Evolutionary conservation across 2,329 filamentous ascomycete genomes (phyloP), one percentile per base, ranked within the genome.

Genomic region (Leptoxyphium fumago): DNA sequence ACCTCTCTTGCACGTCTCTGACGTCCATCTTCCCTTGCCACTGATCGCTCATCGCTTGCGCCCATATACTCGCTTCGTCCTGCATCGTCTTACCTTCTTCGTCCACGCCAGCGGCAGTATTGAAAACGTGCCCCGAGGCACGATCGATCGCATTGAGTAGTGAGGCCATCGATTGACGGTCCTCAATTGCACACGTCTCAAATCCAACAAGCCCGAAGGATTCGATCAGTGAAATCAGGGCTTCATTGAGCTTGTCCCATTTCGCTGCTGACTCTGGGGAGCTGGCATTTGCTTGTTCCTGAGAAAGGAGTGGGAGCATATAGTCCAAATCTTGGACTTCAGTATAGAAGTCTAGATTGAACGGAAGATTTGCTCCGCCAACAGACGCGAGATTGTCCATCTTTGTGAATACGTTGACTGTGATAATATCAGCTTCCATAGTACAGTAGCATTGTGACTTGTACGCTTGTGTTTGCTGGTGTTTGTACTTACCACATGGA

Each of bases 341-440:
- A 48, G 91, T 96, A 63, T 96, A 98, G 64, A 82, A 98, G 52
- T 95, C 88, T 47, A 98, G 78, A 56, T 94, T 94, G 70, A 98
- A 95, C 0, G 88, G 86, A 0, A 98, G 72, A 21, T 84, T 77
- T 40, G 85, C 81, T 58, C 94, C 95, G 10, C 55, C 59, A 3
- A 59, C 56, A 43, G 82, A 78, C 30, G 80, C 71, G 43, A 98
- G 72, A 59, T 95, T 95, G 65, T 98, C 91, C 65, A 98, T 94
- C 67, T 98, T 98, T 46, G 88, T 95, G 21, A 98, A 75, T 49
- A 98, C 84, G 58, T 98, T 98, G 52, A 98, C 72, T 59, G 26
- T 6, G 10, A 5, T 4, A 26, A 26, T 26, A 26, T 26, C 7
- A 26, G 21, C 21, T 26, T 26, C 21, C 7, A 21, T 29, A 21